phyloP scores from a whole-genome alignment of 805 yeast genomes.

The Zygotorulaspora danielsina region DNA sequence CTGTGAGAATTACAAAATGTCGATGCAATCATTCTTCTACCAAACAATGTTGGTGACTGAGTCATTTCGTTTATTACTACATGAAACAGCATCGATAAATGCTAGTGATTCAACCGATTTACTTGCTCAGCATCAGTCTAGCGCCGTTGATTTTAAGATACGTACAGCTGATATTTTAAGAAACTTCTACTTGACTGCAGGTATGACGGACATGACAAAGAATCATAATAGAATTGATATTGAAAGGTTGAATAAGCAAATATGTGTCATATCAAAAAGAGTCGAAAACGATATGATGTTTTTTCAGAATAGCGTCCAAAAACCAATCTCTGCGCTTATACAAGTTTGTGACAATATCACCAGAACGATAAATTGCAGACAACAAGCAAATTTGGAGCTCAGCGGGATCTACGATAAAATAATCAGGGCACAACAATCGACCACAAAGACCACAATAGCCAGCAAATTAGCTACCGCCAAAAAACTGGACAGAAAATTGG shows the following conservation, averaged over 20 bases:
- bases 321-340: slow-evolving; percentile 14
- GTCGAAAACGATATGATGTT: slow-evolving; percentile 18
- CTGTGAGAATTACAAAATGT: slow-evolving; percentile 14
- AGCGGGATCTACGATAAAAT: slow-evolving; percentile 9
- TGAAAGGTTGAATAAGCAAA: slow-evolving; percentile 14
- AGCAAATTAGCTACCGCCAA: slow-evolving; percentile 6
- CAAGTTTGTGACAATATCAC: slow-evolving; percentile 12
- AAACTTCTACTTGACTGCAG: slow-evolving; percentile 7
- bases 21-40: slow-evolving; percentile 14
- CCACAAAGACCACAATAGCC: slow-evolving; percentile 2
- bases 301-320: slow-evolving; percentile 17
- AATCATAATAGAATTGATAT: slow-evolving; percentile 10
- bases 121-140: slow-evolving; percentile 1
- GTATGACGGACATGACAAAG: slow-evolving; percentile 3
- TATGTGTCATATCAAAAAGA: slow-evolving; percentile 13
- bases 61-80: slow-evolving; percentile 14
- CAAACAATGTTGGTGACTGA: slow-evolving; percentile 12
- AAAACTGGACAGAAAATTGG: slow-evolving; percentile 12
- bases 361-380: slow-evolving; percentile 9
- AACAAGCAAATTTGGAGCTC: slow-evolving; percentile 10
- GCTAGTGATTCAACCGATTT: neutral
- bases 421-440: slow-evolving; percentile 7
- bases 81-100: slow-evolving; percentile 1
- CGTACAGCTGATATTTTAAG: slow-evolving; percentile 4
- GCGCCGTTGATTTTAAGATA: neutral